Percentiles rank a stretch among this genome's conserved stretches.
phyloP scores from a whole-genome alignment of 345 rosid genomes.

The Turnera subulata region DNA sequence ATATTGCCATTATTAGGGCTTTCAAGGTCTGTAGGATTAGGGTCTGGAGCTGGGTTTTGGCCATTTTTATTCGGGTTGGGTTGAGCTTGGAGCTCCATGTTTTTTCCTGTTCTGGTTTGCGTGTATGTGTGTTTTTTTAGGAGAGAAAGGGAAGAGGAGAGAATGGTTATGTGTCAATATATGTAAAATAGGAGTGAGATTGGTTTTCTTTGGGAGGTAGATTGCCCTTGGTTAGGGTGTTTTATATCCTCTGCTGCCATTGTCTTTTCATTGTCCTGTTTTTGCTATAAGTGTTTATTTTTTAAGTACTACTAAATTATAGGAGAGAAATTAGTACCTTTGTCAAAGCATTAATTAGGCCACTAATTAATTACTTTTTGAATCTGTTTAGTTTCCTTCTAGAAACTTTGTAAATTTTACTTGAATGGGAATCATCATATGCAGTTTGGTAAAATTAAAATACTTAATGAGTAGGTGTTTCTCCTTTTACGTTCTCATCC shows the following conservation, averaged over 20 bases:
- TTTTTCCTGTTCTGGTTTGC: background rate
- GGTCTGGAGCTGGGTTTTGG: conserved; percentile 8
- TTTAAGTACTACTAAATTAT: too few species aligned
- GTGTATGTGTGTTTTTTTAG: background rate
- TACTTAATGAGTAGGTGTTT: too few species aligned
- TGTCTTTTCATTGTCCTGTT: background rate
- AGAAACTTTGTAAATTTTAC: too few species aligned
- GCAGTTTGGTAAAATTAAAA: too few species aligned
- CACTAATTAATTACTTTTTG: too few species aligned
- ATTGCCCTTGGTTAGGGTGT: background rate
- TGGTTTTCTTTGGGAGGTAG: background rate
- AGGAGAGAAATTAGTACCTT: background rate
- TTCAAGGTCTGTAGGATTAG: background rate
- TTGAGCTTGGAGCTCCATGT: conserved; percentile 31
- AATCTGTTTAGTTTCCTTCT: too few species aligned
- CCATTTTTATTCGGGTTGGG: conserved; percentile 15
- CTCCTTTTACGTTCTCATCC: too few species aligned
- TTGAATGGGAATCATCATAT: too few species aligned
- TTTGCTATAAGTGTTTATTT: too few species aligned
- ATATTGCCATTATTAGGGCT: conserved; percentile 6
- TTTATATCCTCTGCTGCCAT: conserved; percentile 5
- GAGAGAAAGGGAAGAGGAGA: background rate
- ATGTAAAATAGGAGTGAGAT: background rate
- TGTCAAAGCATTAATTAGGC: too few species aligned
- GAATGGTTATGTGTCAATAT: background rate